Evolutionary conservation across 139 green algal species (phyloP).

Genomic region (Parachlorella kessleri): DNA sequence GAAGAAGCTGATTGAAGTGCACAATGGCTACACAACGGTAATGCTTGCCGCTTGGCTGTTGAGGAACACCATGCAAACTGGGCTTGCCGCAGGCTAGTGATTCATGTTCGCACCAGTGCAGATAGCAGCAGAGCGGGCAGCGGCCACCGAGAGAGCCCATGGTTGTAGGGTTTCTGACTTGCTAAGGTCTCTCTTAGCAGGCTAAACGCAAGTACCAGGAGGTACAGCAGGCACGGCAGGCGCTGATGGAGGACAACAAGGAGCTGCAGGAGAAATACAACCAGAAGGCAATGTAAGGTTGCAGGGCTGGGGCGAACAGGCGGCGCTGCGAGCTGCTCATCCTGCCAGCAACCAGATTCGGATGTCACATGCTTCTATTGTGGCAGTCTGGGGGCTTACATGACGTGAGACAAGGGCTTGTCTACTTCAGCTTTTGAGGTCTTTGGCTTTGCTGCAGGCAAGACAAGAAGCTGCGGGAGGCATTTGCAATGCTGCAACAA

Average conservation of each 20-base stretch:
- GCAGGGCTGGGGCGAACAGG: neutral
- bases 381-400: no score
- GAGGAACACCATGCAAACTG: neutral
- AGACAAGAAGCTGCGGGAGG: slow-evolving; percentile 65
- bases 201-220: slow-evolving; percentile 78
- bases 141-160: no score
- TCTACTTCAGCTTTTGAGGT: neutral
- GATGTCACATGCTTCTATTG: no score
- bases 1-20: slow-evolving; percentile 70
- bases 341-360: no score
- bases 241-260: slow-evolving; percentile 59
- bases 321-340: no score
- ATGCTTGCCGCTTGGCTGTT: neutral
- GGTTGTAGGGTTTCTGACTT: no score
- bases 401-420: no score
- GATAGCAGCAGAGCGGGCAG: no score
- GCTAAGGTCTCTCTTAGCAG: slow-evolving; percentile 33
- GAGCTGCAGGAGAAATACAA: slow-evolving; percentile 78
- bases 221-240: slow-evolving; percentile 35
- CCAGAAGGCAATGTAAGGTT: slow-evolving; percentile 68
- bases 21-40: slow-evolving; percentile 60
- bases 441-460: slow-evolving; percentile 53
- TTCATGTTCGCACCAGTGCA: no score
- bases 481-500: slow-evolving; percentile 55
- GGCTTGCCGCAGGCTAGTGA: no score